These are phyloP conservation scores for Colletotrichum neosansevieriae DNA, from an alignment of 2,329 filamentous ascomycete genomes.

Conservation along the genomic window DNA sequence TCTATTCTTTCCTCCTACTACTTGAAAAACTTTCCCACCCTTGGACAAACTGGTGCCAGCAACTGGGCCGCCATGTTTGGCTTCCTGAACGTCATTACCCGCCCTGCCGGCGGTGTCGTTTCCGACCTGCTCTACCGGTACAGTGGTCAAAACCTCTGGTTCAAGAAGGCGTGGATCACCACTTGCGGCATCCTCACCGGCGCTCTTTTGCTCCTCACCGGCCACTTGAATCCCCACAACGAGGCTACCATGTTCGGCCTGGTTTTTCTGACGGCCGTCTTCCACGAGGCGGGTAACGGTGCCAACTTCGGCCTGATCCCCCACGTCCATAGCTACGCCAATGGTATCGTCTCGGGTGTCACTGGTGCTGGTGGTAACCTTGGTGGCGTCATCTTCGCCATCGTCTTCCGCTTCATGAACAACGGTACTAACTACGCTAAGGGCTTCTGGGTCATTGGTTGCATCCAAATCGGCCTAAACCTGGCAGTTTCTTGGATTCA, in stretches of 20 bases:
- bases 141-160: constrained; percentile 53
- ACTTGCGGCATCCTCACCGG: constrained; percentile 73
- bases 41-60: constrained; percentile 67
- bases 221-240: constrained; percentile 71
- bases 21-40: constrained; percentile 68
- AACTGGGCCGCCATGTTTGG: constrained; percentile 80
- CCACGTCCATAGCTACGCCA: constrained; percentile 86
- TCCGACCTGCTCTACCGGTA: constrained; percentile 63
- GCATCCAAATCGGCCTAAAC: constrained; percentile 79
- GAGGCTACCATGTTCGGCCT: constrained; percentile 80
- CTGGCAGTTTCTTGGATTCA: constrained; percentile 68
- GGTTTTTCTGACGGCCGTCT: constrained; percentile 81
- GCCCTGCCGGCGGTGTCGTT: constrained; percentile 73
- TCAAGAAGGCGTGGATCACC: constrained; percentile 70
- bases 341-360: constrained; percentile 81
- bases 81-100: constrained; percentile 76
- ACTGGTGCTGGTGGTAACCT: constrained; percentile 86
- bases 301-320: constrained; percentile 89
- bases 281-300: constrained; percentile 87
- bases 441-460: constrained; percentile 85
- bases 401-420: constrained; percentile 81
- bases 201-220: constrained; percentile 70
- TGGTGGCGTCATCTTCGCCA: constrained; percentile 85
- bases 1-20: constrained; percentile 70
- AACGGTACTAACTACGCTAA: constrained; percentile 74